Conservation (phyloP, 2,329 filamentous ascomycete species). For the Paecilomyces sp. region DNA sequence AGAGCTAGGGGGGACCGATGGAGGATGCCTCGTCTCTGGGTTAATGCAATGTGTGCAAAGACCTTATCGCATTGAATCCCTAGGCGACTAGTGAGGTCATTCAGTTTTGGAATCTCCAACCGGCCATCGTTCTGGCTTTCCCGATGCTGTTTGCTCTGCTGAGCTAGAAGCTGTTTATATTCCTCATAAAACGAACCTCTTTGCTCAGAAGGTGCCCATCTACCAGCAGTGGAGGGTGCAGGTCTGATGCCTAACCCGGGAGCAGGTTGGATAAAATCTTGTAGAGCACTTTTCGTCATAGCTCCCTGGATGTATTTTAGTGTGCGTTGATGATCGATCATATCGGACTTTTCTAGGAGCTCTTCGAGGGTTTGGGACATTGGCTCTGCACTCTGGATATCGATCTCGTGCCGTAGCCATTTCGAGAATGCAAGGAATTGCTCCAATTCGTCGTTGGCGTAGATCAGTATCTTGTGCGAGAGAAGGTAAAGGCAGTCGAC, state of each 20-base stretch:
- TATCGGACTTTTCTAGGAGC: conserved; percentile 67
- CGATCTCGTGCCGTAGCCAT: conserved; percentile 80
- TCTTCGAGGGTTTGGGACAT: conserved; percentile 58
- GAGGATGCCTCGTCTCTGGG: conserved; percentile 60
- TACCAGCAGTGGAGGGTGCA: conserved; percentile 34
- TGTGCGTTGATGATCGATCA: conserved; percentile 65
- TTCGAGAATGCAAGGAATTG: conserved; percentile 71
- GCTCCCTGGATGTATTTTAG: conserved; percentile 70
- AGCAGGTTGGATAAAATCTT: conserved; percentile 45
- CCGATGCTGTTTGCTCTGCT: conserved; percentile 37
- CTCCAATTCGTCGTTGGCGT: conserved; percentile 67
- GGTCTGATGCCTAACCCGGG: conserved; percentile 18
- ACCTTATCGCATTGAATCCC: conserved; percentile 52
- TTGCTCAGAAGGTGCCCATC: conserved; percentile 32
- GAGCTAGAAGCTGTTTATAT: conserved; percentile 46
- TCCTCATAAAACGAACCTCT: conserved; percentile 36
- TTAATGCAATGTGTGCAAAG: conserved; percentile 62
- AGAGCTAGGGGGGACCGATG: conserved; percentile 53
- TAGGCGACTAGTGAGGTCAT: conserved; percentile 56
- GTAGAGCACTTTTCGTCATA: conserved; percentile 59
- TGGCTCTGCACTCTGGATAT: conserved; percentile 61
- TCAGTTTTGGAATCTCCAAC: conserved; percentile 53
- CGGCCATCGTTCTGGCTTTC: conserved; percentile 42
- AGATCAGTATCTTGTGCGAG: conserved; percentile 63
- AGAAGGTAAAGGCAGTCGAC: conserved; percentile 69